Conservation (phyloP, 192 early-diverging fungal species). For the Backusella circina region DNA sequence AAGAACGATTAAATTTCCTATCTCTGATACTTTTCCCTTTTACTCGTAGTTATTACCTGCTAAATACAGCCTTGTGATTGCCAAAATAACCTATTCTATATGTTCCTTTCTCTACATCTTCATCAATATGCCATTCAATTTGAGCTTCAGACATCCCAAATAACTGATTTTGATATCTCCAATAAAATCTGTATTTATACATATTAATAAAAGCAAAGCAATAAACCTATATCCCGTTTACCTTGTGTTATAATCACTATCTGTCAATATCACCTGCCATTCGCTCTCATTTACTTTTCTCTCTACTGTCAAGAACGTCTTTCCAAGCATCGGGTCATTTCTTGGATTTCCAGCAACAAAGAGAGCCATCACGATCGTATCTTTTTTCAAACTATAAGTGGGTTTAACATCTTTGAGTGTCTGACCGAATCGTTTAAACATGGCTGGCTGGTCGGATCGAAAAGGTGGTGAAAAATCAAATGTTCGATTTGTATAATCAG, state of each 20-base stretch:
- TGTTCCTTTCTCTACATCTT: not conserved
- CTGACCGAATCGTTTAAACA: slow-evolving; percentile 28
- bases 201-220: not conserved
- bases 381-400: not conserved
- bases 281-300: not conserved
- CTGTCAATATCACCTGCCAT: slow-evolving; percentile 22
- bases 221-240: not conserved
- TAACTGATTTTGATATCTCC: slow-evolving; percentile 4
- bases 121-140: slow-evolving; percentile 15
- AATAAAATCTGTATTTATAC: slow-evolving; percentile 1
- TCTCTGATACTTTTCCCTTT: not conserved
- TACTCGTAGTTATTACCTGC: not conserved
- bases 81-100: slow-evolving; percentile 29
- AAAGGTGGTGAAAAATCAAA: not conserved
- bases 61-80: slow-evolving; percentile 9
- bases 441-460: slow-evolving; percentile 3
- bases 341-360: slow-evolving; percentile 34
- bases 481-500: slow-evolving; percentile 12
- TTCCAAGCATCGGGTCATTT: slow-evolving; percentile 18
- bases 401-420: slow-evolving; percentile 11
- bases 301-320: slow-evolving; percentile 25
- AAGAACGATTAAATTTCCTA: not conserved
- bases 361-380: not conserved
- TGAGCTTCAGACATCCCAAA: slow-evolving; percentile 17
- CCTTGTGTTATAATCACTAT: slow-evolving; percentile 26